These are phyloP conservation scores for Annulohypoxylon bovei DNA, from an alignment of 495 filamentous ascomycete species.

Conservation along the genomic window DNA sequence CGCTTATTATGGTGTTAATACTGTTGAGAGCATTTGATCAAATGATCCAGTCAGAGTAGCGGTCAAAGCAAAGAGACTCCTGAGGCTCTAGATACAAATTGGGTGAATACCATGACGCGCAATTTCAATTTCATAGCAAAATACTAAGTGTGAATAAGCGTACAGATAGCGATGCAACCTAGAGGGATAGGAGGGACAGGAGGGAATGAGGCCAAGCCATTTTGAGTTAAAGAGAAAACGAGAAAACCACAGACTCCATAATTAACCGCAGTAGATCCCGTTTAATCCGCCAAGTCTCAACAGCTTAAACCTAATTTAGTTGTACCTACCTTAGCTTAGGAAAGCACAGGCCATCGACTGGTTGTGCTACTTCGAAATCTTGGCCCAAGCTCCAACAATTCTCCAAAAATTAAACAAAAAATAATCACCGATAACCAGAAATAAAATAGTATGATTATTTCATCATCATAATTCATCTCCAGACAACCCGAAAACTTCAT, in stretches of 20 bases:
- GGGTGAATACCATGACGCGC: slow-evolving; percentile 33
- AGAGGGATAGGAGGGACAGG: not conserved
- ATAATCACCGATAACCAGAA: slow-evolving; percentile 10
- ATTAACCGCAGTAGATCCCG: slow-evolving; percentile 41
- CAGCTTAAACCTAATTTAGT: slow-evolving; percentile 4
- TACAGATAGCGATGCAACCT: slow-evolving; percentile 18
- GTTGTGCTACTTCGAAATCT: not conserved
- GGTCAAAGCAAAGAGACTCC: slow-evolving; percentile 31
- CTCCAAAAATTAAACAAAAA: not conserved
- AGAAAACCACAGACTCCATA: slow-evolving; percentile 19
- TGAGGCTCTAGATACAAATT: slow-evolving; percentile 29
- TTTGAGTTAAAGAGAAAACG: slow-evolving; percentile 8
- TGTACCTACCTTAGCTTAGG: slow-evolving; percentile 8
- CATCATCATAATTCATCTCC: too few species aligned
- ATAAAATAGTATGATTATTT: not conserved
- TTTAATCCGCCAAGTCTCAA: slow-evolving; percentile 24
- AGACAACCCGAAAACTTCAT: slow-evolving; percentile 16
- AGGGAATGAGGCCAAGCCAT: not conserved
- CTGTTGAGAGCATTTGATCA: slow-evolving; percentile 8
- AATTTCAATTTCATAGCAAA: slow-evolving; percentile 39
- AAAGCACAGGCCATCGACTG: slow-evolving; percentile 14
- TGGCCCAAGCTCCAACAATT: slow-evolving; percentile 8
- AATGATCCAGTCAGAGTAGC: slow-evolving; percentile 32
- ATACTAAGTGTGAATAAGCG: slow-evolving; percentile 29
- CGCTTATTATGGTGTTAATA: slow-evolving; percentile 17